Evolutionary conservation across 2,329 filamentous ascomycete genomes (phyloP), one percentile per base, ranked within the genome.

Genomic region (Aspergillus sclerotialis): DNA sequence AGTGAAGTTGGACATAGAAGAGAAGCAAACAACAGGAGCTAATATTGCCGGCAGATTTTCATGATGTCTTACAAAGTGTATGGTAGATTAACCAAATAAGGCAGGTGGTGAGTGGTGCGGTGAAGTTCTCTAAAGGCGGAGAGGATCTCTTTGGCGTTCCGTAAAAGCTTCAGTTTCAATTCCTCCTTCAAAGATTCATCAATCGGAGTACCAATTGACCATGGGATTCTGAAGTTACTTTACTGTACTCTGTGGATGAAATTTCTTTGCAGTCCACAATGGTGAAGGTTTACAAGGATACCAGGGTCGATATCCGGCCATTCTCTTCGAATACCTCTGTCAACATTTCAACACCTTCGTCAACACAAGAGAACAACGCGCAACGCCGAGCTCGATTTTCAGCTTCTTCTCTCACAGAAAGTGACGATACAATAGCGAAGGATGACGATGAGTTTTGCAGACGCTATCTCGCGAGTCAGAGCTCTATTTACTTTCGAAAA

Each of bases 221-320:
- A 60, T 60, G 56, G 56, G 52, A 49, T 46, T 44, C 41, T 60
- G 49, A 58, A 36, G 31, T 45, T 40, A 46, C 41, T 31, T 18
- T 36, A 38, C 26, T 36, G 31, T 35, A 42, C 32, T 39, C 42
- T 36, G 42, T 41, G 40, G 40, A 50, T 46, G 41, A 40, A 40
- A 35, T 30, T 44, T 41, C 38, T 30, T 34, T 37, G 29, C 28
- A 42, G 28, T 38, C 38, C 50, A 65, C 55, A 56, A 83, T 82
- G 82, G 78, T 72, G 68, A 71, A 69, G 76, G 70, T 85, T 64
- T 92, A 84, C 72, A 89, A 88, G 69, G 87, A 93, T 73, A 87
- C 84, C 60, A 80, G 84, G 60, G 70, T 94, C 63, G 86, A 85
- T 62, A 75, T 92, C 51, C 84, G 92, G 64, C 78, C 80, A 45